Conservation (phyloP, 352 stramenopile species). For the Globisporangium parvum region DNA sequence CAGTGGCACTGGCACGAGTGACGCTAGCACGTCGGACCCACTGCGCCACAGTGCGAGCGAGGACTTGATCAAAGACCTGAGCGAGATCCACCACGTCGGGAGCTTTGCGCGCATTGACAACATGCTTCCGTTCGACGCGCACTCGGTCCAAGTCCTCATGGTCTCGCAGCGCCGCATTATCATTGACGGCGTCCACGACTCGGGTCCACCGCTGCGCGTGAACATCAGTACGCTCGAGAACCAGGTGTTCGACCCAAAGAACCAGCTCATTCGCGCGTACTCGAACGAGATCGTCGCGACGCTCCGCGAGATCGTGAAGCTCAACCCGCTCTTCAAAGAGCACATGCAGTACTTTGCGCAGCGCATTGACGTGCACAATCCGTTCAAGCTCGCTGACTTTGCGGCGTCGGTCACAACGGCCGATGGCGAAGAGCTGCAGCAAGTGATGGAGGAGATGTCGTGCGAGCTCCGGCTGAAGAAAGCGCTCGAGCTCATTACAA, state of each 20-base stretch:
- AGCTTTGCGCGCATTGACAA: conserved; percentile 96
- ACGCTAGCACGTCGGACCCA: background rate
- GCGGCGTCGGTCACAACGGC: conserved; percentile 93
- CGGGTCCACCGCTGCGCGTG: conserved; percentile 50
- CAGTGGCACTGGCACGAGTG: background rate
- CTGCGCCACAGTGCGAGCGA: conserved; percentile 31
- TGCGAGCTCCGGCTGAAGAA: conserved; percentile 94
- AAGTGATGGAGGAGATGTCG: conserved; percentile 95
- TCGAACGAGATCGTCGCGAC: conserved; percentile 98
- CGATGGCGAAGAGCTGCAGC: conserved; percentile 89
- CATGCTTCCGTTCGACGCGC: conserved; percentile 75
- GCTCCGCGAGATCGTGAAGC: conserved; percentile 94
- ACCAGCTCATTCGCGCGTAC: conserved; percentile 92
- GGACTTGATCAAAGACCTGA: conserved; percentile 90
- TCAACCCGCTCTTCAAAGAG: conserved; percentile 97
- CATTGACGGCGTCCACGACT: conserved; percentile 69
- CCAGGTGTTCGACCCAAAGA: conserved; percentile 58
- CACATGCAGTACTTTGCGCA: conserved; percentile 97
- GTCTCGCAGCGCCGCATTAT: conserved; percentile 86
- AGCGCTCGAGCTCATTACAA: conserved; percentile 94
- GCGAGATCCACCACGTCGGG: conserved; percentile 93
- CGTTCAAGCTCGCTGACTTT: conserved; percentile 98
- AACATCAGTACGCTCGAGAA: conserved; percentile 75
- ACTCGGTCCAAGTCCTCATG: conserved; percentile 78
- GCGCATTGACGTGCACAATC: conserved; percentile 93